Evolutionary conservation across 768 basidiomycete genomes (phyloP).

Genomic region (Podaxis mareebaensis): DNA sequence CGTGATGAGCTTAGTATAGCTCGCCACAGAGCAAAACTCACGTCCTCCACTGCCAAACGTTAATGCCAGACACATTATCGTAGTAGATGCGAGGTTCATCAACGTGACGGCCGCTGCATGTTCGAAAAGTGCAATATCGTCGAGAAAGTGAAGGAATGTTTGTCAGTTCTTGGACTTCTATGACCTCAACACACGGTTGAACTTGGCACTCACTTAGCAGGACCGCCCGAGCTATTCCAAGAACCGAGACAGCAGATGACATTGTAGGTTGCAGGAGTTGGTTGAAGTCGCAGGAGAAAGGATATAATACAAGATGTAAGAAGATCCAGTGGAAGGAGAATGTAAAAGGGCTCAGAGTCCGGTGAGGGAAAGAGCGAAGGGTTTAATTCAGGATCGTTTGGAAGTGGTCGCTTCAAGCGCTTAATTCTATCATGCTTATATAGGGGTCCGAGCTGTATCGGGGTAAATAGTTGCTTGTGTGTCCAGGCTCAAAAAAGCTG

Average conservation of each 20-base stretch:
- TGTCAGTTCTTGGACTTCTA: background rate
- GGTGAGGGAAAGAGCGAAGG: background rate
- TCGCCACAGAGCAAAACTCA: conserved; percentile 1
- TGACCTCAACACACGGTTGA: background rate
- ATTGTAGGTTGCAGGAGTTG: background rate
- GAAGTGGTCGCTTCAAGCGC: background rate
- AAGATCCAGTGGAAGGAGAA: background rate
- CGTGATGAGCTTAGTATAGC: background rate
- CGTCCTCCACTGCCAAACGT: conserved; percentile 7
- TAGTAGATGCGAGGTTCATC: conserved; percentile 9
- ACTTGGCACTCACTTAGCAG: conserved; percentile 11
- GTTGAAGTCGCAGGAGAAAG: background rate
- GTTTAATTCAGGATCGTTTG: background rate
- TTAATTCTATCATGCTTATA: background rate
- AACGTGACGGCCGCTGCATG: conserved; percentile 5
- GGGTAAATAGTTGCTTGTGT: background rate
- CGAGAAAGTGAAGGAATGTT: background rate
- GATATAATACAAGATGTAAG: background rate
- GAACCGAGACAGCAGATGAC: background rate
- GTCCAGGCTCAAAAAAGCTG: background rate
- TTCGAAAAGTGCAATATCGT: background rate
- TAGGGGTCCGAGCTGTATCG: background rate
- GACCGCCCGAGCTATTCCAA: conserved; percentile 3
- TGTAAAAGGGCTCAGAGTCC: background rate
- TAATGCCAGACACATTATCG: conserved; percentile 9